A percentile compares a stretch with the other conserved stretches of the same genome.
Conservation (phyloP, 306 rosid species). For the Ziziphus jujuba region DNA sequence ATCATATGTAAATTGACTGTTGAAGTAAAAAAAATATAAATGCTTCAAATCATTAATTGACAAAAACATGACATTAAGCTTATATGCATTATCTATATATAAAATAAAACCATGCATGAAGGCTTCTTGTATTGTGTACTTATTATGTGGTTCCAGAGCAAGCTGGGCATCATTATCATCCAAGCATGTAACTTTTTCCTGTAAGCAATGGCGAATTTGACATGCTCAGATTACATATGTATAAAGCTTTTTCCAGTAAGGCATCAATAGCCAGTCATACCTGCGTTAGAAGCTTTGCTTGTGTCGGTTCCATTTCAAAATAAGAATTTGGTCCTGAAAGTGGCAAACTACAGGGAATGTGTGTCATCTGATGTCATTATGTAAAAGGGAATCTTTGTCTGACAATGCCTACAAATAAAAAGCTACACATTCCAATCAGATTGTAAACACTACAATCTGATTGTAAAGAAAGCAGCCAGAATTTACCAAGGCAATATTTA, state of each 20-base stretch:
- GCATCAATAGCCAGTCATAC: constrained; percentile 31
- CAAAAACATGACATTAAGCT: background rate
- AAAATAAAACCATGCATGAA: constrained; percentile 6
- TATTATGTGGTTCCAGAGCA: constrained; percentile 76
- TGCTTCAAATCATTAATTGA: background rate
- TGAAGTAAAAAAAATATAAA: constrained; percentile 5
- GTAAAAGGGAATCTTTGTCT: constrained; percentile 62
- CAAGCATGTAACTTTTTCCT: constrained; percentile 99
- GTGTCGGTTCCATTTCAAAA: constrained; percentile 88
- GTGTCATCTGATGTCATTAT: constrained; percentile 99
- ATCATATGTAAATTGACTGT: constrained; percentile 13
- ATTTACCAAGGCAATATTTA: too few relatives aligned
- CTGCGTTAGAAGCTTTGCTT: constrained; percentile 96
- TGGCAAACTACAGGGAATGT: constrained; percentile 63
- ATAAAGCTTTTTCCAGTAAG: constrained; percentile 16
- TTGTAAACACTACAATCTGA: too few relatives aligned
- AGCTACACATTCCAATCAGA: too few relatives aligned
- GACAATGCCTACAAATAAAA: constrained; percentile 50
- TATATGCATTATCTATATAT: constrained; percentile 10
- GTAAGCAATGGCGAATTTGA: constrained; percentile 26
- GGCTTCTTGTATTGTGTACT: constrained; percentile 83
- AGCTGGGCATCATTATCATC: constrained; percentile 94
- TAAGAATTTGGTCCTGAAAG: constrained; percentile 77
- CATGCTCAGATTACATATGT: constrained; percentile 17
- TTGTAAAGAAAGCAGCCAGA: too few relatives aligned